Evolutionary conservation across 2,329 filamentous ascomycete species (phyloP).

Genomic region (Graphilbum sp.): DNA sequence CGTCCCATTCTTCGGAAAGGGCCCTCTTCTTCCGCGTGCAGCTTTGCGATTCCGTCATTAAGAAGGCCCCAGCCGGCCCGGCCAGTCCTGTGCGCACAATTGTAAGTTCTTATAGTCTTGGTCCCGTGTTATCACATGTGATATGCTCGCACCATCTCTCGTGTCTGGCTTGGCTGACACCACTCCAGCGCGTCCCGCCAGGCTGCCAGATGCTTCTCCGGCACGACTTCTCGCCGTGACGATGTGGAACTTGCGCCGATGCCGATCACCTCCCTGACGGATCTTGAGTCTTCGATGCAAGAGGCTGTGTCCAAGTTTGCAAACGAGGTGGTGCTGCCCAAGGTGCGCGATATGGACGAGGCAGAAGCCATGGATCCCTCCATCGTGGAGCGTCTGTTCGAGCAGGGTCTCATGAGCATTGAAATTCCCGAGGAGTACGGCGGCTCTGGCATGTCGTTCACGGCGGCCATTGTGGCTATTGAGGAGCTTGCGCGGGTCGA

Average conservation of each 20-base stretch:
- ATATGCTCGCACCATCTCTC: no score
- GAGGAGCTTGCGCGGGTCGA: constrained; percentile 92
- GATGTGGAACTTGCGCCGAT: constrained; percentile 71
- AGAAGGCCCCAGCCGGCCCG: constrained; percentile 3
- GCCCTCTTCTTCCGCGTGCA: constrained; percentile 12
- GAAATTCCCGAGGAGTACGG: constrained; percentile 97
- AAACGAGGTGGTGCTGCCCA: constrained; percentile 72
- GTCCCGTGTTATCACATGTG: no score
- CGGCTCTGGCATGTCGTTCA: constrained; percentile 98
- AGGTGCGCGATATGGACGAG: constrained; percentile 95
- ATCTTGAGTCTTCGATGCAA: constrained; percentile 76
- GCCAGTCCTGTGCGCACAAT: constrained; percentile 7
- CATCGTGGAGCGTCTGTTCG: constrained; percentile 84
- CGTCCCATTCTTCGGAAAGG: constrained; percentile 34
- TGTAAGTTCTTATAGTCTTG: constrained; percentile 1
- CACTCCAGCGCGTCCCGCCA: neutral
- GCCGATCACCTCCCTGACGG: constrained; percentile 82
- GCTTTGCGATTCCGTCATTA: constrained; percentile 2
- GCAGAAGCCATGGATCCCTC: constrained; percentile 80
- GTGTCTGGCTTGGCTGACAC: no score
- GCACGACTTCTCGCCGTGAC: constrained; percentile 40
- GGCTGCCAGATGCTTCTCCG: constrained; percentile 37
- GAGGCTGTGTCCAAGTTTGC: constrained; percentile 87
- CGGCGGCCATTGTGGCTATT: constrained; percentile 85
- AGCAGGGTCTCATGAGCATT: constrained; percentile 92